Base-by-base conservation (phyloP, 1,139 yeast species). In the Suhomyces kunorum region DNA sequence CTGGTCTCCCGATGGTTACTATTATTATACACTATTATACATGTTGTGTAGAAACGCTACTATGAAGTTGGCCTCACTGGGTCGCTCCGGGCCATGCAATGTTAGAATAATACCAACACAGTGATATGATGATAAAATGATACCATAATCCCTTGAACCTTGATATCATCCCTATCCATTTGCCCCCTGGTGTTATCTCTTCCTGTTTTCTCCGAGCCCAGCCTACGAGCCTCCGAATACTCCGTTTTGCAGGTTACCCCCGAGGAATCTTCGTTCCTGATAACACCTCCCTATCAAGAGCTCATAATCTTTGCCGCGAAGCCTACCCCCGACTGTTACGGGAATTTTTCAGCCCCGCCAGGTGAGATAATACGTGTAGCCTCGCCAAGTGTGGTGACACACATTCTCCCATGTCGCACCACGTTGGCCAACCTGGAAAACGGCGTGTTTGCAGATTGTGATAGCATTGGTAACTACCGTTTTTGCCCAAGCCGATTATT, bases 291-390 rank as follows among this genome's bases (percentile, higher is more conserved):
- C 12, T 5, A 20, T 7, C 24, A 27, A 23, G 28, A 14, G 39
- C 14, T 36, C 39, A 6, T 23, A 36, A 36, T 36, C 39, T 24
- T 36, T 36, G 39, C 39, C 30, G 12, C 12, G n/a, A n/a, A n/a
- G n/a, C n/a, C n/a, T n/a, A n/a, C n/a, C n/a, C n/a, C n/a, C n/a
- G n/a, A n/a, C n/a, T n/a, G n/a, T n/a, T n/a, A n/a, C n/a, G n/a
- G n/a, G n/a, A n/a, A n/a, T n/a, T n/a, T n/a, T n/a, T n/a, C n/a
- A n/a, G n/a, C n/a, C n/a, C n/a, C n/a, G n/a, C n/a, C n/a, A n/a
- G n/a, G n/a, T n/a, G n/a, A n/a, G n/a, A n/a, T n/a, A n/a, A n/a
- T n/a, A n/a, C n/a, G n/a, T n/a, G n/a, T n/a, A n/a, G n/a, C n/a
- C n/a, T n/a, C n/a, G n/a, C n/a, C n/a, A n/a, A n/a, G n/a, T n/a